Evolutionary conservation across 306 rosid genomes (phyloP), one percentile per base, ranked within the genome.

Genomic region (Alnus rubra): DNA sequence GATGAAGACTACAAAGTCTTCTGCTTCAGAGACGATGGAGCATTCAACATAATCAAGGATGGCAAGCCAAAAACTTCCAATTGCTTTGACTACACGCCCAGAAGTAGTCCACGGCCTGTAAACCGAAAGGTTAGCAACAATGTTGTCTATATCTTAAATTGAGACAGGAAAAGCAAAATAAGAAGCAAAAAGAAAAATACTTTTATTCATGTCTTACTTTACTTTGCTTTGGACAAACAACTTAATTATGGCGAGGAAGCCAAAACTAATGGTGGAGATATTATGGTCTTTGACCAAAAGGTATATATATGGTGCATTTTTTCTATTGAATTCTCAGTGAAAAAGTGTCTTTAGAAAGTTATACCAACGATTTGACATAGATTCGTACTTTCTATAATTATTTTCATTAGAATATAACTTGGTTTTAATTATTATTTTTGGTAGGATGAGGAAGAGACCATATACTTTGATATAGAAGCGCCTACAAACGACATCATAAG

Each of bases 1-100:
- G 90, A 87, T 59, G 91, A 90, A 42, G 90, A 89, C 67, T 94
- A 81, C 45, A 94, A 90, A 5, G 91, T 86, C 28, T 89, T 92
- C 78, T 83, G 88, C 78, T 89, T 92, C 55, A 74, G 79, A 79
- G 91, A 89, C 19, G 87, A 92, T 76, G 92, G 85, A 37, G 71
- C 82, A 37, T 80, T 93, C 31, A 92, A 89, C 55, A 85, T 86
- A 19, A 78, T 88, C 70, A 86, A 80, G 74, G 83, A 84, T 23
- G 28, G 28, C 28, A 23, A 23, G 28, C 28, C 28, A 23, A 23
- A 23, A 23, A 23, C 28, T 23, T 23, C 28, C 28, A 23, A 23
- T 23, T 0, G 28, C 28, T 23, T 23, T 23, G 52, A 39, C 67
- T 56, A 23, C 28, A 23, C 28, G 28, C 74, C 89, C 15, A 49